Evolutionary conservation across 257 asterid species (phyloP).

Genomic region (Penstemon eatonii): DNA sequence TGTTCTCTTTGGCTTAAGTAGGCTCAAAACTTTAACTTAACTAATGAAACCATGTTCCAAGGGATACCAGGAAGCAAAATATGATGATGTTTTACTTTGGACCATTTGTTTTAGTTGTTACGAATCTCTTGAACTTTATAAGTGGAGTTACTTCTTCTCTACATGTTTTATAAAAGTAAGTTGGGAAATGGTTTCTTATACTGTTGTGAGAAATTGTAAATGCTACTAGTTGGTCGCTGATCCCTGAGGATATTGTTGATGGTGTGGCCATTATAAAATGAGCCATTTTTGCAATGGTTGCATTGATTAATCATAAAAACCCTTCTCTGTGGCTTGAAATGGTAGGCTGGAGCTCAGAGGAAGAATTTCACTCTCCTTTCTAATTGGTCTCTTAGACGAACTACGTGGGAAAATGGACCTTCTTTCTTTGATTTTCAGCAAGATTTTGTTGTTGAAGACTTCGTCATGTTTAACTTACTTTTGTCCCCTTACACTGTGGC

Average conservation of each 20-base stretch:
- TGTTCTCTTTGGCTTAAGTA: too few relatives aligned
- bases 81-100: background rate
- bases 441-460: too few relatives aligned
- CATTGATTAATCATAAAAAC: background rate
- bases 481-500: too few relatives aligned
- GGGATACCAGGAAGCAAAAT: too few relatives aligned
- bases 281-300: background rate
- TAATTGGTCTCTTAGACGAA: too few relatives aligned
- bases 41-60: too few relatives aligned
- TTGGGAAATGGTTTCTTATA: conserved; percentile 3
- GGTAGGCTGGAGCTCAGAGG: background rate
- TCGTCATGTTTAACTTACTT: too few relatives aligned
- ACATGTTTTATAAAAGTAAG: conserved; percentile 15
- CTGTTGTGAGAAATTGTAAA: background rate
- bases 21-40: too few relatives aligned
- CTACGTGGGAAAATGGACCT: too few relatives aligned
- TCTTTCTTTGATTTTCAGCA: too few relatives aligned
- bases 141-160: background rate
- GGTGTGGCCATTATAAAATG: background rate
- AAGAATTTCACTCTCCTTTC: background rate
- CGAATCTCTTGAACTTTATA: conserved; percentile 3
- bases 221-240: conserved; percentile 10
- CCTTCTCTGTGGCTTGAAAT: conserved; percentile 6
- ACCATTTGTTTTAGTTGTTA: background rate
- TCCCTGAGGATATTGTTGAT: conserved; percentile 11